Evolutionary conservation across 192 early-diverging fungal genomes (phyloP), one percentile per base, ranked within the genome.

Genomic region (Podila clonocystis): DNA sequence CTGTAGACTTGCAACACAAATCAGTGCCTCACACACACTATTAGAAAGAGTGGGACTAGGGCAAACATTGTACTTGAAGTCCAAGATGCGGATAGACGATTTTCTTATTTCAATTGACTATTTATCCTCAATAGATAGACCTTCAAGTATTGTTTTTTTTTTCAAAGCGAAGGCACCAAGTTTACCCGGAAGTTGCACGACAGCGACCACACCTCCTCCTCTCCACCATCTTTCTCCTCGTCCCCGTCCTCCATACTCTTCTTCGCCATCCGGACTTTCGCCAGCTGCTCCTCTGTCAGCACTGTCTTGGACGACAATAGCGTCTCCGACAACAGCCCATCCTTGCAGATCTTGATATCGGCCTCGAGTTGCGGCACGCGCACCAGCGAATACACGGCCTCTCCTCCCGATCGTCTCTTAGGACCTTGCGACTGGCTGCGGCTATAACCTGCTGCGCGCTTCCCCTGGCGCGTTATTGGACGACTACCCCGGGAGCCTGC

Each of bases 281-380:
- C 70, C 55, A 68, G 67, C 50, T 63, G 63, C 33, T 79, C 76
- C 5, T 72, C 63, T 0, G 76, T 72, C 65, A 79, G 31, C 22
- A 79, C n/a, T 0, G 69, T 72, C 41, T 67, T 79, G 50, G 60
- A 62, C 20, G 58, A 68, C 33, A 79, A 55, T 15, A 79, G 38
- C n/a, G 69, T 72, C 65, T 79, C 70, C 0, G 65, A 55, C 2
- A 28, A 19, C 28, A 58, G 19, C 0, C 76, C 76, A 30, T 79
- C 70, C 48, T 60, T 48, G 31, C 61, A 64, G 20, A 79, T 68
- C 50, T 30, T 41, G 55, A 72, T 72, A 13, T 72, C 76, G 1
- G 76, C 66, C 41, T 72, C 76, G 34, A 79, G 26, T 9, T 79
- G 76, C 24, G 69, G 76, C 17, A 79, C 65, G 2, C 52, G 52